phyloP scores from a whole-genome alignment of 345 rosid species.

The Toxicodendron radicans region DNA sequence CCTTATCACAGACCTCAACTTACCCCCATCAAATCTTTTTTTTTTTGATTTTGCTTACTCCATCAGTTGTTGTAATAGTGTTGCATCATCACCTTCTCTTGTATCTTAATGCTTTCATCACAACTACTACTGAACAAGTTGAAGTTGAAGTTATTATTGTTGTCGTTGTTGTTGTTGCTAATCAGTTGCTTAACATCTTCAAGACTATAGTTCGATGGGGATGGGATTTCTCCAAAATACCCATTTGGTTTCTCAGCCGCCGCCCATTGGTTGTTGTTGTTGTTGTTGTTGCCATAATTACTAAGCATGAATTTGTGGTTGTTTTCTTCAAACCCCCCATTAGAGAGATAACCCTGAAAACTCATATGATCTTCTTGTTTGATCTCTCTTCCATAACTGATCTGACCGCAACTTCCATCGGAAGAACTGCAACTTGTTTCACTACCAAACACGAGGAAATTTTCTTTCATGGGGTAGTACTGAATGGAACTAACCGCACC shows the following conservation, averaged over 20 bases:
- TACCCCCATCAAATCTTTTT: constrained; percentile 76
- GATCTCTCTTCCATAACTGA: constrained; percentile 43
- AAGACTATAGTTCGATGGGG: constrained; percentile 34
- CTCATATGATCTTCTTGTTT: constrained; percentile 53
- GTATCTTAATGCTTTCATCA: constrained; percentile 62
- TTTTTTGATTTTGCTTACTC: constrained; percentile 47
- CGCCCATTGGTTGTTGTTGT: constrained; percentile 31
- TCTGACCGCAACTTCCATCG: constrained; percentile 56
- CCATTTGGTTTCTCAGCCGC: constrained; percentile 36
- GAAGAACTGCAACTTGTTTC: constrained; percentile 64
- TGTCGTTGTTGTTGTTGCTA: constrained; percentile 28
- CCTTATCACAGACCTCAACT: constrained; percentile 32
- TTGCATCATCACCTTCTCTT: constrained; percentile 52
- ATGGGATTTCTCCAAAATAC: constrained; percentile 38
- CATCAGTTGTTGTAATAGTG: constrained; percentile 48
- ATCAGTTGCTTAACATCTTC: constrained; percentile 74
- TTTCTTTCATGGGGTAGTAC: constrained; percentile 41
- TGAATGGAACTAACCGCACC: constrained; percentile 32
- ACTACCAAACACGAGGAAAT: constrained; percentile 55
- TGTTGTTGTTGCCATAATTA: constrained; percentile 24
- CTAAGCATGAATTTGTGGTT: constrained; percentile 35
- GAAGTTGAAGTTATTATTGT: constrained; percentile 21
- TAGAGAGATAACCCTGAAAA: constrained; percentile 29
- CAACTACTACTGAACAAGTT: constrained; percentile 21
- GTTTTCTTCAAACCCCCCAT: constrained; percentile 38